A percentile compares a stretch with the other conserved stretches of the same genome.
These are phyloP conservation scores for Tolypocladium nubicola DNA, from an alignment of 2,329 filamentous ascomycete species.

Conservation along the genomic window DNA sequence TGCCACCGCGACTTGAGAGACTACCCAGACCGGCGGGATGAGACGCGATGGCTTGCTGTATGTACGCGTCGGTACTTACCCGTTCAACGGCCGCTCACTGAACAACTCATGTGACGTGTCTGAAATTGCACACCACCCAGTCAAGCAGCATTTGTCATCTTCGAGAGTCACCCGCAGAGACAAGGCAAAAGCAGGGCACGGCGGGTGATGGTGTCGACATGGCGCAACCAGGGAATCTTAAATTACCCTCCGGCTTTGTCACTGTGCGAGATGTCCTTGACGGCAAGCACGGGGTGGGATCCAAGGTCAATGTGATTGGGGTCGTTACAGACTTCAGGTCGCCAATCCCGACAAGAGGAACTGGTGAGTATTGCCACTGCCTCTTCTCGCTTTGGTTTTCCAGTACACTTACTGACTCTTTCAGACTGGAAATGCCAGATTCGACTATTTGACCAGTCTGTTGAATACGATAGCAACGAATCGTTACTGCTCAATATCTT, in stretches of 20 bases:
- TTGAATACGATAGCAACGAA: conserved; percentile 28
- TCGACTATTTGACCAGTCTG: conserved; percentile 48
- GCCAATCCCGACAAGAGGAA: conserved; percentile 37
- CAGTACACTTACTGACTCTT: conserved; percentile 1
- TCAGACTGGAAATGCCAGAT: conserved; percentile 52
- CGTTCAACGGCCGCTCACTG: background rate
- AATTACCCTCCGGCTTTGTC: conserved; percentile 13
- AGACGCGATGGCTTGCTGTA: background rate
- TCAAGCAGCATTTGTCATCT: no score
- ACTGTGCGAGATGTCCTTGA: conserved; percentile 33
- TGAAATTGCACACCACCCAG: background rate
- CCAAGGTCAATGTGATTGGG: conserved; percentile 52
- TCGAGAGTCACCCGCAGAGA: no score
- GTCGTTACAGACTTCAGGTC: conserved; percentile 55
- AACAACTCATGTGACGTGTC: background rate
- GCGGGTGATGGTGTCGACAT: background rate
- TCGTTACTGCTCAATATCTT: conserved; percentile 50
- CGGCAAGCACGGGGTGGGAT: conserved; percentile 15
- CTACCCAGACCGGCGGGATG: background rate
- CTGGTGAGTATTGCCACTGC: conserved; percentile 27
- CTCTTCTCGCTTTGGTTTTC: no score
- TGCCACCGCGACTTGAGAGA: conserved; percentile 11
- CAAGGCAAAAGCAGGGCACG: background rate
- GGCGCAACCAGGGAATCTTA: background rate
- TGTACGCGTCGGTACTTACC: background rate